Conservation (phyloP, 306 rosid genomes). For the Quercus alba region DNA sequence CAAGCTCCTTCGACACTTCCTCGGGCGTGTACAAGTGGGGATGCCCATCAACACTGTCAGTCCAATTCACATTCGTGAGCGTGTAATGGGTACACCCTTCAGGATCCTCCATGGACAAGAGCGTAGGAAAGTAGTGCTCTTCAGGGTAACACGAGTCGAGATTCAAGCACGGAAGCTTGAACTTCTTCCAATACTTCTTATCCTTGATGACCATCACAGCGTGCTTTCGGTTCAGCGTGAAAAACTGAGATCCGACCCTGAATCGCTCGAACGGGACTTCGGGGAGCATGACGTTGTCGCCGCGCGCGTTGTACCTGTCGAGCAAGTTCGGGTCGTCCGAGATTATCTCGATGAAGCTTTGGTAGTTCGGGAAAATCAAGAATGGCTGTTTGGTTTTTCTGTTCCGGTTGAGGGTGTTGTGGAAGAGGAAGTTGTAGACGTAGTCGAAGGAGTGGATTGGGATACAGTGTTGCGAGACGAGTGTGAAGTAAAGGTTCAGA, state of each 20-base stretch:
- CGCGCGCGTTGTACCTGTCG: slow-evolving; percentile 48
- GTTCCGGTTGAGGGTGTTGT: too few relatives aligned
- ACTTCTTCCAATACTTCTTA: slow-evolving; percentile 46
- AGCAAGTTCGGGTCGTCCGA: slow-evolving; percentile 46
- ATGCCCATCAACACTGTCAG: slow-evolving; percentile 59
- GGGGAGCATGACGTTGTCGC: slow-evolving; percentile 46
- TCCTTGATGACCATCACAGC: slow-evolving; percentile 44
- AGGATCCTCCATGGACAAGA: slow-evolving; percentile 54
- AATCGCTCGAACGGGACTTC: slow-evolving; percentile 48
- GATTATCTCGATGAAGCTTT: slow-evolving; percentile 64
- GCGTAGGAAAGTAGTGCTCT: slow-evolving; percentile 70
- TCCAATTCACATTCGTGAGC: slow-evolving; percentile 69
- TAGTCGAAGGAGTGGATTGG: too few relatives aligned
- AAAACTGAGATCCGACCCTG: slow-evolving; percentile 66
- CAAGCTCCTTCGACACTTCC: slow-evolving; percentile 47
- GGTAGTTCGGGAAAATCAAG: too few relatives aligned
- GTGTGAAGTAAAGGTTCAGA: too few relatives aligned
- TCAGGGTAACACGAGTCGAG: slow-evolving; percentile 58
- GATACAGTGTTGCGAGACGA: too few relatives aligned
- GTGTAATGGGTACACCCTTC: slow-evolving; percentile 53
- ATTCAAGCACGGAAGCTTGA: slow-evolving; percentile 46
- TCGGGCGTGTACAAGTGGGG: slow-evolving; percentile 45
- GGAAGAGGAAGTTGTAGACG: too few relatives aligned
- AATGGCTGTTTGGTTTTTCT: too few relatives aligned
- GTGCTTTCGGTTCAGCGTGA: slow-evolving; percentile 39